Evolutionary conservation across 192 early-diverging fungal species (phyloP).

Genomic region (Coemansia sp.): DNA sequence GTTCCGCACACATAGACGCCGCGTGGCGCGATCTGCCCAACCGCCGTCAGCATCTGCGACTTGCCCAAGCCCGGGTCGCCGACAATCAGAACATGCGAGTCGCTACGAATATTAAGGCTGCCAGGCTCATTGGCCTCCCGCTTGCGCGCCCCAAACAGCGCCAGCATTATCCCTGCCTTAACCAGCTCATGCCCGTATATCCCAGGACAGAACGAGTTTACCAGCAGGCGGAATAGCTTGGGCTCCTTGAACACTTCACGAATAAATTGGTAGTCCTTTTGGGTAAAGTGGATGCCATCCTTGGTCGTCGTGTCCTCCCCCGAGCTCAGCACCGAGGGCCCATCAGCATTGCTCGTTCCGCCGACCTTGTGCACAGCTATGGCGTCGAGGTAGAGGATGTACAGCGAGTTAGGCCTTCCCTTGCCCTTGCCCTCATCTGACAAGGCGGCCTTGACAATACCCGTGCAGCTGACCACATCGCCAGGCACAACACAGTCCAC

Average conservation of each 20-base stretch:
- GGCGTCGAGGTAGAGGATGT: conserved; percentile 69
- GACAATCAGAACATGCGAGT: conserved; percentile 74
- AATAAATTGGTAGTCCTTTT: conserved; percentile 72
- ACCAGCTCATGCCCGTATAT: conserved; percentile 85
- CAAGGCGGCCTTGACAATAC: conserved; percentile 72
- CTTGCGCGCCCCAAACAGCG: conserved; percentile 68
- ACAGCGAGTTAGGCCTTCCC: conserved; percentile 59
- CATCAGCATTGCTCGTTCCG: conserved; percentile 25
- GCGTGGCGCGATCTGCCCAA: conserved; percentile 74
- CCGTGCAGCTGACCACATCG: conserved; percentile 74
- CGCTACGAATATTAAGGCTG: conserved; percentile 58
- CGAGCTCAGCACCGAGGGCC: not conserved
- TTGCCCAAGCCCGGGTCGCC: conserved; percentile 88
- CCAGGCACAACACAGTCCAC: conserved; percentile 80
- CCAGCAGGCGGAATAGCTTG: conserved; percentile 67
- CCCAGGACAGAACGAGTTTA: conserved; percentile 76
- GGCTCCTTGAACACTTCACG: conserved; percentile 59
- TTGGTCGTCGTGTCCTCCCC: conserved; percentile 56
- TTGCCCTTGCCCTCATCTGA: conserved; percentile 62
- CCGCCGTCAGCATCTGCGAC: conserved; percentile 82
- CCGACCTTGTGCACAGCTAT: conserved; percentile 65
- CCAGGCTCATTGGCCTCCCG: conserved; percentile 21
- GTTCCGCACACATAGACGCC: conserved; percentile 81
- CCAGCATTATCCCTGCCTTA: conserved; percentile 78
- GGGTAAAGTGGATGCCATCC: conserved; percentile 67